Conservation (phyloP, 2,329 filamentous ascomycete genomes). For the Neofusicoccum umdonicola region DNA sequence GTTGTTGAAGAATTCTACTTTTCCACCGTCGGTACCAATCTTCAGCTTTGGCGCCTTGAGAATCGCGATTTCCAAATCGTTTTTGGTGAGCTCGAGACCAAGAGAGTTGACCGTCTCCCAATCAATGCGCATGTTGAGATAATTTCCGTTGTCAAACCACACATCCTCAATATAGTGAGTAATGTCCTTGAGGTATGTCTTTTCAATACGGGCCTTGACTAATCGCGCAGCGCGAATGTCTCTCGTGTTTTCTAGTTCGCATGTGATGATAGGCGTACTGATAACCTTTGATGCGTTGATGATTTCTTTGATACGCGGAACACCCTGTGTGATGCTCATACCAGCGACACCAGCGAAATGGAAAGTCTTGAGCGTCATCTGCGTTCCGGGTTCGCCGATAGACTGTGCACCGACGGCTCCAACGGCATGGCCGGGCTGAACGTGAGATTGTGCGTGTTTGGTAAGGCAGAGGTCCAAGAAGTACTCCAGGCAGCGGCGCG, state of each 20-base stretch:
- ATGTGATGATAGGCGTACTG: conserved; percentile 90
- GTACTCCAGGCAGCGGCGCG: conserved; percentile 65
- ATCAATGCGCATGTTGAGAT: conserved; percentile 79
- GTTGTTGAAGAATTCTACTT: conserved; percentile 32
- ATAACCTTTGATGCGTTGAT: conserved; percentile 97
- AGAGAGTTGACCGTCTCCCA: conserved; percentile 73
- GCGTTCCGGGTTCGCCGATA: conserved; percentile 95
- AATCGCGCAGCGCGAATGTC: conserved; percentile 79
- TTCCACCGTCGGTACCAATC: conserved; percentile 64
- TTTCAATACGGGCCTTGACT: conserved; percentile 91
- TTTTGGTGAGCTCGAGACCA: conserved; percentile 72
- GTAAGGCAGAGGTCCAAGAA: conserved; percentile 82
- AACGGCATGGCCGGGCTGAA: conserved; percentile 93
- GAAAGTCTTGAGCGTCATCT: conserved; percentile 99
- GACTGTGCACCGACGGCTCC: conserved; percentile 96
- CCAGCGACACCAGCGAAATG: conserved; percentile 99
- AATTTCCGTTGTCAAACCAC: conserved; percentile 75
- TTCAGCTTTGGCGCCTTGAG: conserved; percentile 80
- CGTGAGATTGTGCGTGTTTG: conserved; percentile 87
- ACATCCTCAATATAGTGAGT: conserved; percentile 81
- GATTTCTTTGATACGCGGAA: conserved; percentile 99
- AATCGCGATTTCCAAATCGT: conserved; percentile 75
- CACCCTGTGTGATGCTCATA: conserved; percentile 99
- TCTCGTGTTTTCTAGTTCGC: conserved; percentile 73
- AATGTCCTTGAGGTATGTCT: conserved; percentile 83